Evolutionary conservation across 139 green algal genomes (phyloP).

Genomic region (Micractinium conductrix): DNA sequence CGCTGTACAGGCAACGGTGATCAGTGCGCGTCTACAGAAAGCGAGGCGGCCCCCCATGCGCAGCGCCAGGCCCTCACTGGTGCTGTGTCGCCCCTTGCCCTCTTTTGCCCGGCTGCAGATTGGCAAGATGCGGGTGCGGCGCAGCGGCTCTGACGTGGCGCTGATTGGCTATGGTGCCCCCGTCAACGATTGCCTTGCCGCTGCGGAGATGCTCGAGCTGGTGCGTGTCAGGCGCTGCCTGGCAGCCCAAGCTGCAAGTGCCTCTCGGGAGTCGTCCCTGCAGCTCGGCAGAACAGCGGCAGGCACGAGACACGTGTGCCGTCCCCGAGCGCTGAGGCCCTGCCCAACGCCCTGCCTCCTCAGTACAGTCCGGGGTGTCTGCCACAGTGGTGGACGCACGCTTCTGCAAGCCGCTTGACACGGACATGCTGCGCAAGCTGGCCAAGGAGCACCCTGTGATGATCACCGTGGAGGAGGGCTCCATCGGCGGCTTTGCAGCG

Average conservation of each 20-base stretch:
- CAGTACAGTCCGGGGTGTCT: constrained; percentile 72
- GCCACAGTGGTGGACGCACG: constrained; percentile 94
- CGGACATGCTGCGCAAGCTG: constrained; percentile 67
- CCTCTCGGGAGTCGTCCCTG: not conserved
- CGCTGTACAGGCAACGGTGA: too few species aligned
- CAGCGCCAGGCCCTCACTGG: too few species aligned
- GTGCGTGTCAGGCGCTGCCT: not conserved
- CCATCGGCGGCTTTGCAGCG: constrained; percentile 95
- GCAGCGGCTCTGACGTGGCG: constrained; percentile 88
- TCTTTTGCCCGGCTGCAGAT: constrained; percentile 57
- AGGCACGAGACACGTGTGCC: too few species aligned
- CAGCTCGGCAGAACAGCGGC: too few species aligned
- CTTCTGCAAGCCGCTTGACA: constrained; percentile 99
- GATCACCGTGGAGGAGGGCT: constrained; percentile 97
- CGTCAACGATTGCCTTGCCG: constrained; percentile 87
- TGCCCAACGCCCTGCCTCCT: too few species aligned
- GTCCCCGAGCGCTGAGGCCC: too few species aligned
- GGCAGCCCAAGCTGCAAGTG: not conserved
- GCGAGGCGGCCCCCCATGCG: too few species aligned
- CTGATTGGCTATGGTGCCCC: constrained; percentile 92
- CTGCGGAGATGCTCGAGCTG: constrained; percentile 84
- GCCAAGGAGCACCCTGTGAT: constrained; percentile 90
- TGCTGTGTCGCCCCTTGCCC: not conserved
- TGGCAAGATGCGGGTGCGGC: constrained; percentile 87
- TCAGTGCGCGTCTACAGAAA: too few species aligned